Base-by-base conservation (phyloP, 2,329 filamentous ascomycete species). In the Rhynchosporium graminicola region DNA sequence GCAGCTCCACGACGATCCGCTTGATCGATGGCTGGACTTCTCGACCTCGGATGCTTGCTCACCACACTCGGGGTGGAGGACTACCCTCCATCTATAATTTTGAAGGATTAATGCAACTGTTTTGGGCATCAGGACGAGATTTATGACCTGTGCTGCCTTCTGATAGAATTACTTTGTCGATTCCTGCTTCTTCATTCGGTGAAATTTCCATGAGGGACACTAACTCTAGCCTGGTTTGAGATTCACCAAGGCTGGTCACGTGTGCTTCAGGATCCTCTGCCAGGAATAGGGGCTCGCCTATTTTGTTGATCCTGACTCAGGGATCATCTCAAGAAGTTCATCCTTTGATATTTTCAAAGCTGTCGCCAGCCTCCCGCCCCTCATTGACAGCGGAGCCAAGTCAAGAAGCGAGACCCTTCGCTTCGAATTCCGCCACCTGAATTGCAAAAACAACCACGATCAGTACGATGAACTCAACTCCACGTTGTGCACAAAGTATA, bases 21-120 rank as follows among this genome's bases (percentile, higher is more conserved):
- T 40, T 28, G 51, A 54, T 26, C 20, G 4, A 42, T 54, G 51
- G 51, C 51, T 40, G 51, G 51, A 15, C 36, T 1, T 54, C 33
- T 20, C 51, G 51, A 54, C 51, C 40, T 54, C 51, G 36, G 51
- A 42, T 54, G 51, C 51, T 20, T 54, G 51, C 29, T 20, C 51
- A 54, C 29, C 33, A n/a, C 10, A 26, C 15, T 29, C 36, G 33
- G 4, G 36, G 36, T 54, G 51, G 9, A 54, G 51, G 51, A 54
- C 51, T 54, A 54, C 9, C 51, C 51, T 40, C 28, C 36, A 7
- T 36, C 36, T 42, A 54, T 54, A 54, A n/a, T 54, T 54, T 54
- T 10, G 36, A 42, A 42, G 29, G 20, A 42, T 42, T 40, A 54
- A 54, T 54, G 51, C 51, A 20, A 54, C 28, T 54, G 20, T 42